Base-by-base conservation (phyloP, 2,329 filamentous ascomycete genomes). In the Acrocalymma vagum region DNA sequence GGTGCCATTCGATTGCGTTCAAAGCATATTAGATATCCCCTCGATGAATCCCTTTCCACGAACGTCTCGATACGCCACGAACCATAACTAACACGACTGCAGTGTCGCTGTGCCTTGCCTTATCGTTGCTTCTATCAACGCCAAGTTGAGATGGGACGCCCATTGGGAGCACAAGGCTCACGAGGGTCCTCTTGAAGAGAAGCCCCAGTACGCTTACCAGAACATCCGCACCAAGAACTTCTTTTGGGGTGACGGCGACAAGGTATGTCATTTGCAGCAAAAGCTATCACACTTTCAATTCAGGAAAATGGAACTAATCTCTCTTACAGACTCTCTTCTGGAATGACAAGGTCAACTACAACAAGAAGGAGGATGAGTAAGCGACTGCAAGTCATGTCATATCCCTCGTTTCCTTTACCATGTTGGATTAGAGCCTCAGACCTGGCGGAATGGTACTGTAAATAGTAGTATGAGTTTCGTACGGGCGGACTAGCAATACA, bases 161-260 rank as follows among this genome's bases (percentile, higher is more conserved):
- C 94, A 99, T 77, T 97, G 93, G 93, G 89, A 95, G 77, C 94
- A 99, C 82, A 90, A 87, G 84, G 77, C 74, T 37, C 93, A 97
- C 78, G 77, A 89, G 73, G 84, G 88, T 47, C 88, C 94, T 56
- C 80, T 93, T 60, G 90, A 95, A 80, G 94, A 99, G 78, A 87
- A 89, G 69, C 77, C 82, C 65, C 90, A 97, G 80, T 99, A 97
- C 77, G 78, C 91, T 46, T 99, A 95, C 85, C 90, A 95, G 84
- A 99, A 99, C 82, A 88, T 99, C 74, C 88, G 94, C 72, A 83
- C 84, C 72, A 96, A 94, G 86, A 96, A 96, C 84, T 99, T 77
- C 81, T 85, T 84, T 67, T 99, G 88, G 88, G 92, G 93, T 58
- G 81, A 97, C 69, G 94, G 94, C 69, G 94, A 99, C 79, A 94